These are phyloP conservation scores for Pleodorina starrii DNA, from an alignment of 139 green algal genomes.

Conservation along the genomic window DNA sequence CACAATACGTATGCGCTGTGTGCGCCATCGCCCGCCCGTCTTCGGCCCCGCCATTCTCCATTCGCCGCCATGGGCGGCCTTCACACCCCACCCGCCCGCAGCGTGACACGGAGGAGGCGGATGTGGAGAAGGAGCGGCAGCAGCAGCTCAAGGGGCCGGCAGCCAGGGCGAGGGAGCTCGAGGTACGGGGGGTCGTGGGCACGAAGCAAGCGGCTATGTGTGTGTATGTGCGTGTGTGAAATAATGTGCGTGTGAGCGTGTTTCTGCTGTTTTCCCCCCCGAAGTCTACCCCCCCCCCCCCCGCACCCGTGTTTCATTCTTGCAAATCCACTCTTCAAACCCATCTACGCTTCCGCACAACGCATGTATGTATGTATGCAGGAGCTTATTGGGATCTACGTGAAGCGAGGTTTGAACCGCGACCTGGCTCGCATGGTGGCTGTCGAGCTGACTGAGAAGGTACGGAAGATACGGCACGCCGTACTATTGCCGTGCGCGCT, in stretches of 20 bases:
- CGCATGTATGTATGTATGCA: background rate
- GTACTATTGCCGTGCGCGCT: background rate
- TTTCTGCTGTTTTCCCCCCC: background rate
- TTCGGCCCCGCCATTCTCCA: too few species aligned
- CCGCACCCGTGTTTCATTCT: background rate
- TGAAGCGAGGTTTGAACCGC: constrained; percentile 71
- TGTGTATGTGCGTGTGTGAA: background rate
- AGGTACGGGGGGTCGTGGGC: constrained; percentile 42
- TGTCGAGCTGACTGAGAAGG: constrained; percentile 68
- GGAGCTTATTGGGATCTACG: constrained; percentile 83
- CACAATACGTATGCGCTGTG: too few species aligned
- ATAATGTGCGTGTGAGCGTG: background rate
- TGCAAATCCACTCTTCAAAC: too few species aligned
- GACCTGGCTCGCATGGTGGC: constrained; percentile 76
- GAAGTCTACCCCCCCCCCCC: background rate
- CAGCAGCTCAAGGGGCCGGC: constrained; percentile 72
- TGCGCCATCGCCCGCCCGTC: too few species aligned
- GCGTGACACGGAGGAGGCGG: constrained; percentile 75
- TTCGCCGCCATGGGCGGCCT: too few species aligned
- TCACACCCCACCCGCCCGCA: constrained; percentile 23
- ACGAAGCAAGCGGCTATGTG: background rate
- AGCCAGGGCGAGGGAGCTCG: constrained; percentile 73
- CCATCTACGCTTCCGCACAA: background rate
- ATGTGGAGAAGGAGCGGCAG: constrained; percentile 85
- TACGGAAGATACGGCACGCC: background rate